Conservation (phyloP, 176 grass and related monocot genomes). For the Eleusine coracana region DNA sequence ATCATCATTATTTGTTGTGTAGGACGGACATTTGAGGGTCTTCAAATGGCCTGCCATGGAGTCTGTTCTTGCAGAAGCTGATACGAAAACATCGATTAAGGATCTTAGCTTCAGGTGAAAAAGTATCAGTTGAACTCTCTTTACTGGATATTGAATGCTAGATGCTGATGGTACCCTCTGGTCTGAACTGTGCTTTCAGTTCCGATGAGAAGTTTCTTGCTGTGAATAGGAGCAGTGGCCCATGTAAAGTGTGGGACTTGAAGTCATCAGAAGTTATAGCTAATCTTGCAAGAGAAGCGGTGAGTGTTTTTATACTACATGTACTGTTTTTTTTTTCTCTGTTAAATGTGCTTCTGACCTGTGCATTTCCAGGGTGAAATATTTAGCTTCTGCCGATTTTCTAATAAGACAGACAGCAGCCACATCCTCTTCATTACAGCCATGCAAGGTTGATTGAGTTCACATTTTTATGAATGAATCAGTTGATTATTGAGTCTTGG, state of each 20-base stretch:
- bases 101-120: slow-evolving; percentile 88
- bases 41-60: slow-evolving; percentile 91
- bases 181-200: slow-evolving; percentile 50
- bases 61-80: slow-evolving; percentile 67
- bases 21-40: slow-evolving; percentile 91
- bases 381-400: slow-evolving; percentile 93
- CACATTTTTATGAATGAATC: slow-evolving; percentile 22
- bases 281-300: slow-evolving; percentile 78
- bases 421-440: slow-evolving; percentile 68
- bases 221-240: slow-evolving; percentile 72
- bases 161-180: slow-evolving; percentile 30
- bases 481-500: slow-evolving; percentile 23
- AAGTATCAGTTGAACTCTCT: not conserved
- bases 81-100: slow-evolving; percentile 70
- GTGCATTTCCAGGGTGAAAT: slow-evolving; percentile 80
- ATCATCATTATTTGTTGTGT: slow-evolving; percentile 28
- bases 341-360: slow-evolving; percentile 35
- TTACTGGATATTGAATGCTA: slow-evolving; percentile 25
- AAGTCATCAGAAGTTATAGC: slow-evolving; percentile 61
- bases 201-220: slow-evolving; percentile 79
- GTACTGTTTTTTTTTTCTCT: slow-evolving; percentile 2
- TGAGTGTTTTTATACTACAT: slow-evolving; percentile 37
- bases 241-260: slow-evolving; percentile 86
- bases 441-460: slow-evolving; percentile 73
- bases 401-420: slow-evolving; percentile 37